phyloP scores from a whole-genome alignment of 2,329 filamentous ascomycete genomes.

The Botryotinia calthae region DNA sequence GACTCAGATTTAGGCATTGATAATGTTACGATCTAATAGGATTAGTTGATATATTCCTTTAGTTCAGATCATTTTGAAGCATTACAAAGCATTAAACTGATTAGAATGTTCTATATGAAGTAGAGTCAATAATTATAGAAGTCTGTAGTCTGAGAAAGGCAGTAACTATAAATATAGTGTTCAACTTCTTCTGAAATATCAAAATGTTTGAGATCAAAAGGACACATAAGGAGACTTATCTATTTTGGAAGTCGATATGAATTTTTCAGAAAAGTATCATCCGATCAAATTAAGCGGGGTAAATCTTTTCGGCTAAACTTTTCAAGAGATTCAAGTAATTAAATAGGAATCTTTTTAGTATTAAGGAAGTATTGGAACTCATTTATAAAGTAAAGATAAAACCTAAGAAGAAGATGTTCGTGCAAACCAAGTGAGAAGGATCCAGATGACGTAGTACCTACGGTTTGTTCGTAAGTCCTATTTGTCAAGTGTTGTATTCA shows the following conservation, averaged over 20 bases:
- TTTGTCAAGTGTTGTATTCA: no score
- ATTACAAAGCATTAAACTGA: accelerated
- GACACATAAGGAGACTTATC: accelerated
- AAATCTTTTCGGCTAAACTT: background rate
- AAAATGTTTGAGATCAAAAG: background rate
- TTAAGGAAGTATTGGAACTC: no score
- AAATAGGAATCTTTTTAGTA: background rate
- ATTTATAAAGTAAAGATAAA: no score
- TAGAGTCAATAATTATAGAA: background rate
- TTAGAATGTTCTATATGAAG: background rate
- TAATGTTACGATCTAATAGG: background rate
- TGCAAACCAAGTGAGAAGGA: no score
- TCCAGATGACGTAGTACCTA: no score
- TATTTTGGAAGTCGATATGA: background rate
- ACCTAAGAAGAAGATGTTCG: no score
- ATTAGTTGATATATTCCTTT: background rate
- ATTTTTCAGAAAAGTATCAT: background rate
- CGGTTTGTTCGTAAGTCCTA: no score
- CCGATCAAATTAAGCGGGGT: background rate
- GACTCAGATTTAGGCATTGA: background rate
- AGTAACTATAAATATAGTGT: background rate
- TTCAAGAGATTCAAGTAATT: background rate
- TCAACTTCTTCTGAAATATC: accelerated
- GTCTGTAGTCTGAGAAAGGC: accelerated
- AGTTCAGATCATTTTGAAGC: background rate